Percentiles rank a stretch among this genome's conserved stretches.
Conservation (phyloP, 176 grass and related monocot genomes). For the Eragrostis curvula region DNA sequence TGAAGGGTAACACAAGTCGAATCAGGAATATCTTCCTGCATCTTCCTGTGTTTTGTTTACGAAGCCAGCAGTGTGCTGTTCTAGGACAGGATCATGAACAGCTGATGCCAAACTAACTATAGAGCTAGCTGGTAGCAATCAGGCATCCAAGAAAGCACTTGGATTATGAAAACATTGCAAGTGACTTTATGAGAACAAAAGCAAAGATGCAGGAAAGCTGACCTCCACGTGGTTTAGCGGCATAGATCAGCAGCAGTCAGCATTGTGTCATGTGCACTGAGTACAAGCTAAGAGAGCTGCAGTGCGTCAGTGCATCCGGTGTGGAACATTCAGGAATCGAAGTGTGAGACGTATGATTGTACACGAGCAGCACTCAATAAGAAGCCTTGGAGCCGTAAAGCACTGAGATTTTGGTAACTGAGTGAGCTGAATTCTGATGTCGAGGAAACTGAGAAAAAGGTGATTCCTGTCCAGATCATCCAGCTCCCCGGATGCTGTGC, state of each 20-base stretch:
- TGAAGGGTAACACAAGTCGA: not conserved
- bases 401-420: not conserved
- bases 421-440: conserved; percentile 6
- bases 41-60: not conserved
- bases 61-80: not conserved
- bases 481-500: conserved; percentile 32
- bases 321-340: conserved; percentile 32
- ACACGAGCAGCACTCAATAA: not conserved
- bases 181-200: conserved; percentile 37
- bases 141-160: conserved; percentile 35
- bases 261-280: conserved; percentile 39
- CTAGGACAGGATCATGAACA: not conserved
- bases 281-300: conserved; percentile 18
- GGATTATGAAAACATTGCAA: conserved; percentile 16
- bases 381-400: not conserved
- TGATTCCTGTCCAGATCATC: conserved; percentile 35
- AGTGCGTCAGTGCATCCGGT: conserved; percentile 33
- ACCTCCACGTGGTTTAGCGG: conserved; percentile 47
- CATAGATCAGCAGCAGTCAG: conserved; percentile 39
- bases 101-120: conserved; percentile 11
- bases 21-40: not conserved
- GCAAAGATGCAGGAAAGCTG: conserved; percentile 38
- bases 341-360: not conserved
- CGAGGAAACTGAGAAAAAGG: not conserved
- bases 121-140: conserved; percentile 10